Evolutionary conservation across 129 eudicot species (phyloP).

Genomic region (Helianthus annuus): DNA sequence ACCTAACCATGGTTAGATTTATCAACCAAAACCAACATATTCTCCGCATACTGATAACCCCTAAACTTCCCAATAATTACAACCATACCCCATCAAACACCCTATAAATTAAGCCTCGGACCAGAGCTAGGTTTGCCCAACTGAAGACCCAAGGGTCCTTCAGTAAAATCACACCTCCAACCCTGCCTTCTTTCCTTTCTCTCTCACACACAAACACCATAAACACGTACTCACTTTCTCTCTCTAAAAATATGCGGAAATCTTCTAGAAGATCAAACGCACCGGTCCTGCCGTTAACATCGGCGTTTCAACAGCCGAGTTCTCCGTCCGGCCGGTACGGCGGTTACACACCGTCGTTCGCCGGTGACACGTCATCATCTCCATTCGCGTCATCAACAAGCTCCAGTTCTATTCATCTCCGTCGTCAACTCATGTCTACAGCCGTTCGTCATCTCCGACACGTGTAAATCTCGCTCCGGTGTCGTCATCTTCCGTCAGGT

Average conservation of each 20-base stretch:
- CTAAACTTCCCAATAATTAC: conserved; percentile 36
- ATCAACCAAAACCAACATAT: conserved; percentile 25
- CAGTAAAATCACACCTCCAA: conserved; percentile 26
- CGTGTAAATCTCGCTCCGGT: no score
- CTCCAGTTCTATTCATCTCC: conserved; percentile 57
- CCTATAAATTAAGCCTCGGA: conserved; percentile 65
- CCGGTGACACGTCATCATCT: conserved; percentile 20
- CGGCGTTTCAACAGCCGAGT: conserved; percentile 37
- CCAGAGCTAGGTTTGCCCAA: conserved; percentile 86
- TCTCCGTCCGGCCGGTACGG: conserved; percentile 45
- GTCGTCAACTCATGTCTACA: no score
- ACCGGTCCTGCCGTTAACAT: conserved; percentile 48
- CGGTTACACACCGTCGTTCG: not conserved
- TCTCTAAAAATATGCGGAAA: conserved; percentile 39
- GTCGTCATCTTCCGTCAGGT: no score
- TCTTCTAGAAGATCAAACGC: conserved; percentile 59
- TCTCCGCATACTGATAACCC: conserved; percentile 25
- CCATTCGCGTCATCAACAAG: conserved; percentile 60
- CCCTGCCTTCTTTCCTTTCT: not conserved
- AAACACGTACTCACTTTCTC: conserved; percentile 18
- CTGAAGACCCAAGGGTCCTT: conserved; percentile 82
- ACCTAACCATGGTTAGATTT: conserved; percentile 31
- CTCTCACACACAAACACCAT: conserved; percentile 26
- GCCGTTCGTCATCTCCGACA: no score
- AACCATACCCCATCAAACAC: conserved; percentile 28